Conservation (phyloP, 1,284 basidiomycete genomes). For the Athelia sp. region DNA sequence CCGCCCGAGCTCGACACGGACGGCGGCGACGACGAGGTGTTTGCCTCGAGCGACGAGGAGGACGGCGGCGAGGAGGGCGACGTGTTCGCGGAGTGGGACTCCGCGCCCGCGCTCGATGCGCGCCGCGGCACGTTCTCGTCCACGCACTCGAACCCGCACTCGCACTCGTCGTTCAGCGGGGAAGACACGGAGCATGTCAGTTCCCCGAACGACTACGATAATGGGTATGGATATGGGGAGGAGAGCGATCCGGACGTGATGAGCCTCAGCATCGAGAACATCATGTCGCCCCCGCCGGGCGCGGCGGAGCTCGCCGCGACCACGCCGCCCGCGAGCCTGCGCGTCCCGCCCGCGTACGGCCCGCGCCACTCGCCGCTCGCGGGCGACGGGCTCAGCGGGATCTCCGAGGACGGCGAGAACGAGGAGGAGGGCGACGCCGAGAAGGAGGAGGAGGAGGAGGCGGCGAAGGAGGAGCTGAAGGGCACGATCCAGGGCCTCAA, state of each 20-base stretch:
- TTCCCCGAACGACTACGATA: too few relatives aligned
- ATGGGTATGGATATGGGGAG: too few relatives aligned
- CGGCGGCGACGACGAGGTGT: constrained; percentile 27
- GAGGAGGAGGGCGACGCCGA: constrained; percentile 16
- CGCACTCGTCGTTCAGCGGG: too few relatives aligned
- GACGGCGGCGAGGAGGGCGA: constrained; percentile 6
- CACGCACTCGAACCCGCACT: too few relatives aligned
- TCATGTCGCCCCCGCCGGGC: not conserved
- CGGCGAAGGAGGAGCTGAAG: not conserved
- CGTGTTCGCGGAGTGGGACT: not conserved
- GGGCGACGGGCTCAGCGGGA: constrained; percentile 40
- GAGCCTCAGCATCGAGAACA: too few relatives aligned
- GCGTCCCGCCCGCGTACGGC: not conserved
- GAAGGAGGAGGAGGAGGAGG: not conserved
- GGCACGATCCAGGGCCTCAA: constrained; percentile 51
- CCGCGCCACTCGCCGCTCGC: constrained; percentile 11
- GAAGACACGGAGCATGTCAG: too few relatives aligned
- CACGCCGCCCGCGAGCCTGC: not conserved
- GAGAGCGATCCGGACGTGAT: too few relatives aligned
- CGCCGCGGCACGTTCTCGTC: too few relatives aligned
- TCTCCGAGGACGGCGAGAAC: constrained; percentile 42
- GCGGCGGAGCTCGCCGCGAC: not conserved
- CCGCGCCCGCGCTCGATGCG: not conserved
- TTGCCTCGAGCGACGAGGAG: constrained; percentile 15
- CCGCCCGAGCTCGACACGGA: constrained; percentile 70